Evolutionary conservation across 192 early-diverging fungal genomes (phyloP).

Genomic region (Backusella liffmaniae): DNA sequence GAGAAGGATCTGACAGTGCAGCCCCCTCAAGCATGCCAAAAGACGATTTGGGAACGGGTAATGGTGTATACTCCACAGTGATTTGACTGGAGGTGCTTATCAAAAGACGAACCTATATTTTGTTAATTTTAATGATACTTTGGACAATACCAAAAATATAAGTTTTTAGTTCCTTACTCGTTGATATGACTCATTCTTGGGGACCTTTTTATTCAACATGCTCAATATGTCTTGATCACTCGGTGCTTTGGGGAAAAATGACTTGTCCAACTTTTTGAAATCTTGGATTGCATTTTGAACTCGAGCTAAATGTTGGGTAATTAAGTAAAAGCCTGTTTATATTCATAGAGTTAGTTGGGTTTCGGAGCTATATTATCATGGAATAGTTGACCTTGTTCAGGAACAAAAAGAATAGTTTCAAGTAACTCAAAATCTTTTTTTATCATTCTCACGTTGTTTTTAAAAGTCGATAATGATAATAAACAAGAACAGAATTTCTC

Average conservation of each 20-base stretch:
- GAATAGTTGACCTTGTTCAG: slow-evolving; percentile 10
- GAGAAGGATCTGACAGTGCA: background rate
- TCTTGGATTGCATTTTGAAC: slow-evolving; percentile 7
- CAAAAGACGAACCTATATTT: slow-evolving; percentile 24
- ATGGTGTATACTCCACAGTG: slow-evolving; percentile 16
- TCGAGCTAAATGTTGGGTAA: background rate
- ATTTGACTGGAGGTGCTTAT: background rate
- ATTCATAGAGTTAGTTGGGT: background rate
- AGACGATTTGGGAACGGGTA: background rate
- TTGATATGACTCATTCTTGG: background rate
- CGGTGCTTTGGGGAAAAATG: background rate
- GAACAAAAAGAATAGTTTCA: slow-evolving; percentile 23
- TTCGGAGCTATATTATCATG: background rate
- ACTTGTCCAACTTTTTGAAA: background rate
- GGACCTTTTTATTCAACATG: background rate
- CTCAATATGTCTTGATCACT: background rate
- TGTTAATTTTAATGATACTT: background rate
- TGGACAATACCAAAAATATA: too few species aligned
- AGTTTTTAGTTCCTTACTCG: background rate
- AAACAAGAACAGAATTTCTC: background rate
- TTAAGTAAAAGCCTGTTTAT: slow-evolving; percentile 6
- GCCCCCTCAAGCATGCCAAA: background rate
- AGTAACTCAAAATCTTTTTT: slow-evolving; percentile 18
- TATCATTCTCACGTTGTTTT: background rate
- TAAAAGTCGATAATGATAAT: background rate